These are phyloP conservation scores for Boeremia lycopersici DNA, from an alignment of 2,329 filamentous ascomycete genomes.

Conservation along the genomic window DNA sequence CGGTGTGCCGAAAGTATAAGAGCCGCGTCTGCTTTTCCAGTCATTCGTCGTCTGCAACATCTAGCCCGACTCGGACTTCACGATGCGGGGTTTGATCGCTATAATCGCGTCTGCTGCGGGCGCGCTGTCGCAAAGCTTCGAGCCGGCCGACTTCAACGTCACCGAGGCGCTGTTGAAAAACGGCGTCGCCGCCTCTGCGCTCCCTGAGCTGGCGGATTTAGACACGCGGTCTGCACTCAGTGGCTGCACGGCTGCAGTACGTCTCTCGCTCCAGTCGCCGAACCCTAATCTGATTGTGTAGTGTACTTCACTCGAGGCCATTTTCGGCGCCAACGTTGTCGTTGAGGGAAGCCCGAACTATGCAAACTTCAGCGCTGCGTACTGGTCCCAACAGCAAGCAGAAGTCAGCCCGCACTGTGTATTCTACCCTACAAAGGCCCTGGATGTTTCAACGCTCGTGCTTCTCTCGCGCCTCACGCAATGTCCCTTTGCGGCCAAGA, in stretches of 20 bases:
- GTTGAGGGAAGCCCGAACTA: conserved; percentile 22
- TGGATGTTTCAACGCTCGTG: conserved; percentile 27
- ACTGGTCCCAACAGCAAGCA: conserved; percentile 35
- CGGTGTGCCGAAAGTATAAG: no score
- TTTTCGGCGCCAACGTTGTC: conserved; percentile 27
- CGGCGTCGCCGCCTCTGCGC: neutral
- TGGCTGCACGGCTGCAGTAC: neutral
- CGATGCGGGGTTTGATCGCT: no score
- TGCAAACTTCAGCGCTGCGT: conserved; percentile 20
- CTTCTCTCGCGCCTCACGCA: conserved; percentile 27
- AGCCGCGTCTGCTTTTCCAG: no score
- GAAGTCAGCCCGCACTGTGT: conserved; percentile 30
- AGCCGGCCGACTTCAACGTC: conserved; percentile 15
- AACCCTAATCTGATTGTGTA: neutral
- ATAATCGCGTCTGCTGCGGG: no score
- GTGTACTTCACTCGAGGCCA: conserved; percentile 28
- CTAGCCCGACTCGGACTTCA: no score
- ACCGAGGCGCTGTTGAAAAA: conserved; percentile 7
- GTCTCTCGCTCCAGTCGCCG: no score
- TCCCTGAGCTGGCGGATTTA: neutral
- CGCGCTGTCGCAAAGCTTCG: neutral
- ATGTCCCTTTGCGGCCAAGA: conserved; percentile 50
- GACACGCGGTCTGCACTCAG: neutral
- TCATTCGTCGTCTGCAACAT: no score
- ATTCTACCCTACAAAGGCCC: conserved; percentile 29